These are phyloP conservation scores for Stenocarpella maydis DNA, from an alignment of 2,329 filamentous ascomycete genomes.

Conservation along the genomic window DNA sequence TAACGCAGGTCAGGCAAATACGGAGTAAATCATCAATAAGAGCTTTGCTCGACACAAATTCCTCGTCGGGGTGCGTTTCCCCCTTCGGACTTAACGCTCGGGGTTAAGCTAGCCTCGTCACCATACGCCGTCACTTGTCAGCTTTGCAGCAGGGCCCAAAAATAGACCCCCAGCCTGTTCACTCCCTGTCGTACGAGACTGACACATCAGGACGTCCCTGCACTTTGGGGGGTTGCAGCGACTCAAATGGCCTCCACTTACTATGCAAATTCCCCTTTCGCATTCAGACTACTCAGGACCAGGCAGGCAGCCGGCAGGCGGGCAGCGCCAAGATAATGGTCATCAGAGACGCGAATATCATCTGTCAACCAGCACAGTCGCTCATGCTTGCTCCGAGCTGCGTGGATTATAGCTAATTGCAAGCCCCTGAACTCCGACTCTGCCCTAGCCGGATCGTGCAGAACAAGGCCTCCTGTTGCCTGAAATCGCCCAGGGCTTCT, in stretches of 20 bases:
- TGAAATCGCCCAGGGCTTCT: not conserved
- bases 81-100: slow-evolving; percentile 8
- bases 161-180: not conserved
- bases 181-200: slow-evolving; percentile 6
- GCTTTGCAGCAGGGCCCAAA: slow-evolving; percentile 2
- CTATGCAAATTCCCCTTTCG: no score
- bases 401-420: not conserved
- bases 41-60: not conserved
- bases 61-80: no score
- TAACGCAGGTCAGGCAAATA: not conserved
- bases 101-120: not conserved
- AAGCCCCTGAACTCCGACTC: not conserved
- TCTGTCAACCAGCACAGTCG: not conserved
- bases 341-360: not conserved
- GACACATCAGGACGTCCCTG: not conserved
- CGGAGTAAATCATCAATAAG: not conserved
- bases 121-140: slow-evolving; percentile 3
- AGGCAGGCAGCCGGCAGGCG: not conserved
- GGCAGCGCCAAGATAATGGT: no score
- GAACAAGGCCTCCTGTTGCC: not conserved
- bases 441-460: not conserved
- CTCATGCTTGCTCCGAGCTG: not conserved
- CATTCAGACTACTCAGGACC: not conserved
- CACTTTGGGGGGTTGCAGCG: not conserved
- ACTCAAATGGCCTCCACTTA: not conserved